These are phyloP conservation scores for Pseudevernia furfuracea DNA, from an alignment of 495 filamentous ascomycete species.

Conservation along the genomic window DNA sequence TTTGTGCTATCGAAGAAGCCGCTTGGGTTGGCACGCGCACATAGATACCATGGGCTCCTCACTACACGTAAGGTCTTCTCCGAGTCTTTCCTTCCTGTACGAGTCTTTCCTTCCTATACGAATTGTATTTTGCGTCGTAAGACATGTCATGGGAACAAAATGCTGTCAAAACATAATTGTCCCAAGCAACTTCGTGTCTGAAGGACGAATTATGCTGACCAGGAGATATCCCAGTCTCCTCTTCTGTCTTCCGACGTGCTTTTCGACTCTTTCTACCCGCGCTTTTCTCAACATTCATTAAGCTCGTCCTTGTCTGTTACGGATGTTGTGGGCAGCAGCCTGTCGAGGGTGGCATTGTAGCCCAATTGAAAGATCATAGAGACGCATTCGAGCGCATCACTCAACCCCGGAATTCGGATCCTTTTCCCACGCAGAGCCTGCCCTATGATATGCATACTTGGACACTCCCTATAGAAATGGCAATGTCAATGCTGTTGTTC, in stretches of 20 bases:
- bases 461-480: neutral
- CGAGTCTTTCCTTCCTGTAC: too few relatives aligned
- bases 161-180: too few relatives aligned
- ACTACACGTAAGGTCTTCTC: too few relatives aligned
- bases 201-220: too few relatives aligned
- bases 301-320: neutral
- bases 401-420: neutral
- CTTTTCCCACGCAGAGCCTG: neutral
- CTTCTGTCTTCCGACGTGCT: neutral
- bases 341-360: neutral
- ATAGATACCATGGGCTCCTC: too few relatives aligned
- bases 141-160: too few relatives aligned
- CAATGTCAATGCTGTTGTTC: neutral
- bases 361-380: neutral
- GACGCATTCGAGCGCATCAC: neutral
- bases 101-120: too few relatives aligned
- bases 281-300: neutral
- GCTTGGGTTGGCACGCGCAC: too few relatives aligned
- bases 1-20: too few relatives aligned
- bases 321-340: neutral
- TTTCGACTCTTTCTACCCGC: neutral
- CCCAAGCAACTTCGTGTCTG: too few relatives aligned
- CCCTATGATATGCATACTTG: neutral
- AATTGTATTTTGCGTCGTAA: too few relatives aligned
- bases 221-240: neutral